Evolutionary conservation across 345 rosid genomes (phyloP).

Genomic region (Tarenaya hassleriana): DNA sequence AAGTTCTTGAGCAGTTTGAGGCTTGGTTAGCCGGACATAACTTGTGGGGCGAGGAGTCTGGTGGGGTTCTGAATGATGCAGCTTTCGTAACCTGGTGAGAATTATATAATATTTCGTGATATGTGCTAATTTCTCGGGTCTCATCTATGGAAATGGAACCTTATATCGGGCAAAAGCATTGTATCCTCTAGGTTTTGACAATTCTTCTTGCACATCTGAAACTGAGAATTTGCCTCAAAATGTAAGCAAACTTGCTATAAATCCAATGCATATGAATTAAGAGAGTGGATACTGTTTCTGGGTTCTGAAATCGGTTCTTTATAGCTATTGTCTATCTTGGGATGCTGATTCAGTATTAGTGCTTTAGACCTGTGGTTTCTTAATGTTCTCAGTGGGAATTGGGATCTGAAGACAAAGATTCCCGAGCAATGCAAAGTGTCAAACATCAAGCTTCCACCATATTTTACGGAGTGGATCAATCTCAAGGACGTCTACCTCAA

Average conservation of each 20-base stretch:
- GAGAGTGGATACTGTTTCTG: no score
- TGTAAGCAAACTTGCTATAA: no score
- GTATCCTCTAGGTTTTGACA: no score
- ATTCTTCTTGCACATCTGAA: no score
- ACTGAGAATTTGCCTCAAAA: no score
- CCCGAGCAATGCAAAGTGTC: conserved; percentile 76
- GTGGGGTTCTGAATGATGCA: conserved; percentile 51
- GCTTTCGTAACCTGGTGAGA: conserved; percentile 92
- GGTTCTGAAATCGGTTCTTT: not conserved
- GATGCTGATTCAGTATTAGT: conserved; percentile 17
- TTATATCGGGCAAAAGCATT: no score
- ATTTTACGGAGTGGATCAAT: conserved; percentile 90
- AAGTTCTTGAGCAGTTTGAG: conserved; percentile 75
- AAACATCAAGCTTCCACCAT: conserved; percentile 62
- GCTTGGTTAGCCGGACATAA: conserved; percentile 62
- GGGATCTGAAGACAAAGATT: conserved; percentile 91
- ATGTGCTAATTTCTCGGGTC: not conserved
- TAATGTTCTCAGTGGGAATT: conserved; percentile 61
- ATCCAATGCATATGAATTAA: no score
- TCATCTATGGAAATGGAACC: not conserved
- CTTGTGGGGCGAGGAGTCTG: conserved; percentile 50
- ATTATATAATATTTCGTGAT: no score
- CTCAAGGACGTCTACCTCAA: conserved; percentile 75
- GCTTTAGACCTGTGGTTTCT: conserved; percentile 22
- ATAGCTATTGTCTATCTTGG: conserved; percentile 4